These are phyloP conservation scores for Tilletia horrida DNA, from an alignment of 1,284 basidiomycete species.

Conservation along the genomic window DNA sequence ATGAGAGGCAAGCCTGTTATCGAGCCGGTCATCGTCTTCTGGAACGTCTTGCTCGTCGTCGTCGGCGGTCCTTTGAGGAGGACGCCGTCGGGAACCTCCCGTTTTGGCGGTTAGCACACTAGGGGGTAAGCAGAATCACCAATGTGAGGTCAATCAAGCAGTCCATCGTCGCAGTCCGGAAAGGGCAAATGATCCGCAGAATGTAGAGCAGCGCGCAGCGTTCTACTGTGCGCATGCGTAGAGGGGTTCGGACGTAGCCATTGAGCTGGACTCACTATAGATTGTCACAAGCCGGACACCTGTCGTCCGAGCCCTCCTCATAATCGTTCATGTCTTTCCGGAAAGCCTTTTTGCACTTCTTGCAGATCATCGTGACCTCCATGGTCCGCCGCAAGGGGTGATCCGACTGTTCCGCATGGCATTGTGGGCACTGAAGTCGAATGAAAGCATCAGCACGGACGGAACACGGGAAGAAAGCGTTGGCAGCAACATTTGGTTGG, in stretches of 20 bases:
- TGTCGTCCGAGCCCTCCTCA: slow-evolving; percentile 88
- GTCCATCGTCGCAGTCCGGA: too few relatives aligned
- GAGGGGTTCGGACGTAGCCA: not conserved
- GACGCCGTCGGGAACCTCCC: not conserved
- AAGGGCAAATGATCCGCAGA: too few relatives aligned
- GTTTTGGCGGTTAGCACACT: slow-evolving; percentile 7
- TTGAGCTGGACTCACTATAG: slow-evolving; percentile 63
- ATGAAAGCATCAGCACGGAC: not conserved
- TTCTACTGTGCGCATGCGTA: too few relatives aligned
- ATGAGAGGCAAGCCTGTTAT: slow-evolving; percentile 4
- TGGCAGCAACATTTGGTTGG: not conserved
- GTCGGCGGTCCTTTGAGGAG: not conserved
- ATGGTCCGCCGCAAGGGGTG: slow-evolving; percentile 72
- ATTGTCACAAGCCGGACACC: slow-evolving; percentile 96
- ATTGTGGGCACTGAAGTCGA: slow-evolving; percentile 75
- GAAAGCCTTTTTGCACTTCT: slow-evolving; percentile 96
- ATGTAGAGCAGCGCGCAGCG: too few relatives aligned
- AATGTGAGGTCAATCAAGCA: too few relatives aligned
- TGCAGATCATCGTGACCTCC: slow-evolving; percentile 93
- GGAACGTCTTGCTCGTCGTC: not conserved
- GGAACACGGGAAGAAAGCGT: slow-evolving; percentile 3
- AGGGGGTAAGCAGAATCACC: too few relatives aligned
- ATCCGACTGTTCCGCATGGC: slow-evolving; percentile 74
- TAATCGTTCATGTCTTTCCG: slow-evolving; percentile 85
- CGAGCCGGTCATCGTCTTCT: not conserved